phyloP scores from a whole-genome alignment of 176 grass and related monocot species.

The Panicum miliaceum region DNA sequence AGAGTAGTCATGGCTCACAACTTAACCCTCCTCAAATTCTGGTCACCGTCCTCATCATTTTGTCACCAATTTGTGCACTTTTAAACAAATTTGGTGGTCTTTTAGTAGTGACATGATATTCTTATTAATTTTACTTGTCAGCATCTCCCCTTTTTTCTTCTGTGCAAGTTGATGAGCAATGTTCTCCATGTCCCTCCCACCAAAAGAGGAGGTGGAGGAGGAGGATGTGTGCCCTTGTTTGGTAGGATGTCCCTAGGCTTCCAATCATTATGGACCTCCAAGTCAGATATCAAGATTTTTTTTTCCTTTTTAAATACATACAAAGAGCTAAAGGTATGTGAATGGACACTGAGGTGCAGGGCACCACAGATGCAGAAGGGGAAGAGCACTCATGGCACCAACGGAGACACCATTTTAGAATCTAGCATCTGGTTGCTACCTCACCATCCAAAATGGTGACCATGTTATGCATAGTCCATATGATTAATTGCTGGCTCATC shows the following conservation, averaged over 20 bases:
- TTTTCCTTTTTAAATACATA: neutral
- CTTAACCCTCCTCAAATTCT: neutral
- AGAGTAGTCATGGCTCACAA: neutral
- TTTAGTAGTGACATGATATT: conserved; percentile 29
- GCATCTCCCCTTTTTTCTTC: neutral
- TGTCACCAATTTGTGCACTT: conserved; percentile 16
- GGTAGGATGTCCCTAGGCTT: conserved; percentile 37
- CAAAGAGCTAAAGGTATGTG: conserved; percentile 10
- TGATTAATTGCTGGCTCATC: conserved; percentile 13
- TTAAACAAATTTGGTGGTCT: neutral
- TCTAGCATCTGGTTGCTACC: neutral
- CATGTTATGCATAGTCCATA: neutral
- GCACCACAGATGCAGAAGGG: conserved; percentile 29
- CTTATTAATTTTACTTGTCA: neutral
- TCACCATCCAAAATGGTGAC: conserved; percentile 15
- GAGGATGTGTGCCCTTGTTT: neutral
- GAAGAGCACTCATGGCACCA: conserved; percentile 3
- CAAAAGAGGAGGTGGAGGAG: neutral
- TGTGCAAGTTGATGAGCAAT: neutral
- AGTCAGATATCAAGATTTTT: conserved; percentile 4
- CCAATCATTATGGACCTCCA: conserved; percentile 38
- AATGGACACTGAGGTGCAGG: conserved; percentile 9
- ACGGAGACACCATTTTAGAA: conserved; percentile 8
- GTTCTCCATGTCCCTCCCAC: conserved; percentile 26
- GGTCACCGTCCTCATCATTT: conserved; percentile 41